Base-by-base conservation (phyloP, 2,329 filamentous ascomycete genomes). In the Knufia petricola region DNA sequence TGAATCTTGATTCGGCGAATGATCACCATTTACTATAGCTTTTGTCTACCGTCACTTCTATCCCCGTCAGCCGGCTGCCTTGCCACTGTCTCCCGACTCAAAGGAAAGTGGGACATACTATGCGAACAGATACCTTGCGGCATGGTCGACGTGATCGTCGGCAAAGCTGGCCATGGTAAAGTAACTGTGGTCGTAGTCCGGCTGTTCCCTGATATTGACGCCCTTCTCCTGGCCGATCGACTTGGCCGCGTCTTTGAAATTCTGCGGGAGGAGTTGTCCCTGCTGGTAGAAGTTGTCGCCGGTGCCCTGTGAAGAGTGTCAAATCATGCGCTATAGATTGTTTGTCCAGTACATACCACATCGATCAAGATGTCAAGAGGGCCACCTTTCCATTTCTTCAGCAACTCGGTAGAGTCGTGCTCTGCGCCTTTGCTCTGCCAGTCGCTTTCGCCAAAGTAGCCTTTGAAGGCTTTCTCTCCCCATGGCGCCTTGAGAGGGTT, bases 211-310 rank as follows among this genome's bases (percentile, higher is more conserved):
- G 55, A 96, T 69, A 47, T 79, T 79, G 54, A 95, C 70, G 8
- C 84, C 85, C 51, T 78, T 73, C 52, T 74, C 70, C 46, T 87
- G 75, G 17, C 87, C 87, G 21, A 80, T 78, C 56, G 84, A 81
- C 69, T 86, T 82, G 51, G 82, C 87, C 10, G 85, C 89, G 60
- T 80, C 76, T 56, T 84, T 79, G 46, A 98, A 81, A 68, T 96
- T 96, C 75, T 98, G 92, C 0, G 90, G 92, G 36, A 96, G 76
- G 49, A 98, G 75, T 69, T 98, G 92, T 40, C 81, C 79, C 66
- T 94, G 82, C 73, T 95, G 90, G 72, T 96, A 96, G 68, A 96
- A 98, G 69, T 90, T 87, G 73, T 98, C 92, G 20, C 80, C 87
- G 3, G 88, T 95, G 36, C 92, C 92, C 83, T 86, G 48, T 7